Percentiles rank a stretch among this genome's conserved stretches.
phyloP scores from a whole-genome alignment of 2,329 filamentous ascomycete species.

The Paramyrothecium roridum region DNA sequence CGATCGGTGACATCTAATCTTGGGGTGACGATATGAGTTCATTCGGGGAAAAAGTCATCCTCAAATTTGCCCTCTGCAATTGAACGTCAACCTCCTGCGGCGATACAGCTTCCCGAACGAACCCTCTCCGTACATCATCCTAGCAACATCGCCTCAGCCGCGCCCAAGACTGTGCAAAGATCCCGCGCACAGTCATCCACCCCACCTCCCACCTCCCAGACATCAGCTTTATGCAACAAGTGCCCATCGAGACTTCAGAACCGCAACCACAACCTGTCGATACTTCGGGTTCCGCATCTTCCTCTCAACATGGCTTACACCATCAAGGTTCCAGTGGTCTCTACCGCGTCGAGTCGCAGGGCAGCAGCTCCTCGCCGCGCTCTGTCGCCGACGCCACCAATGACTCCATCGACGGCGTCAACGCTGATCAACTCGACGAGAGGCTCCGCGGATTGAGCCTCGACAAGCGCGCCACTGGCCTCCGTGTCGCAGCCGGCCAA shows the following conservation, averaged over 20 bases:
- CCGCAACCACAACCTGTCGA: conserved; percentile 33
- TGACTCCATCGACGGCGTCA: conserved; percentile 27
- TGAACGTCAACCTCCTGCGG: not conserved
- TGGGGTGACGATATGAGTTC: not conserved
- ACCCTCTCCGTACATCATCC: not conserved
- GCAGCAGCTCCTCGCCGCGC: conserved; percentile 31
- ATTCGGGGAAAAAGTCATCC: not conserved
- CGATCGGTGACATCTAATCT: not conserved
- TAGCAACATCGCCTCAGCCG: not conserved
- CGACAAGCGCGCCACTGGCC: conserved; percentile 21
- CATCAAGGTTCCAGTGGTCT: conserved; percentile 38
- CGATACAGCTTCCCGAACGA: not conserved
- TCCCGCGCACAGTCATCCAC: conserved; percentile 46
- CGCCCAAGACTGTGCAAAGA: conserved; percentile 47
- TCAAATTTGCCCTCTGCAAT: not conserved
- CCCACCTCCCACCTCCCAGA: conserved; percentile 25
- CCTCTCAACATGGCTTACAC: conserved; percentile 57
- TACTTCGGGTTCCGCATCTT: conserved; percentile 24
- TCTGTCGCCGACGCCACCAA: conserved; percentile 24
- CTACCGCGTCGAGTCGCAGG: conserved; percentile 26
- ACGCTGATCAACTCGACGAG: conserved; percentile 43
- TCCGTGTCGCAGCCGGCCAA: conserved; percentile 40
- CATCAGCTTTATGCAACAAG: conserved; percentile 64
- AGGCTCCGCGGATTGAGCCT: conserved; percentile 51
- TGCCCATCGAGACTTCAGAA: conserved; percentile 45